These are phyloP conservation scores for Fomitopsis schrenkii DNA, from an alignment of 1,284 basidiomycete species.

Conservation along the genomic window DNA sequence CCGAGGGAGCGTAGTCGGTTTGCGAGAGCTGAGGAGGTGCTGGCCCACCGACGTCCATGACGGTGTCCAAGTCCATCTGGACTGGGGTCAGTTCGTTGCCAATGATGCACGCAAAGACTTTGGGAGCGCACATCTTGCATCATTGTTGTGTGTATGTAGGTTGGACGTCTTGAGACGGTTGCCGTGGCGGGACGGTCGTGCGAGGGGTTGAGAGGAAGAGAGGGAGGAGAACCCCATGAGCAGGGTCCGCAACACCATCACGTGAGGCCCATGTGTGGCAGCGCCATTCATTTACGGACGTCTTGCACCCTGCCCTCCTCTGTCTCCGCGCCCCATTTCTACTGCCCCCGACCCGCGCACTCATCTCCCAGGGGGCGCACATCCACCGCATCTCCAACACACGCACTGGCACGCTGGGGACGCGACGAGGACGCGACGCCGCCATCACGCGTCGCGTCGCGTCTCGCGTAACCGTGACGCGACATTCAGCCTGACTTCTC, in stretches of 20 bases:
- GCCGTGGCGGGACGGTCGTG: not conserved
- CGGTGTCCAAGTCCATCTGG: conserved; percentile 18
- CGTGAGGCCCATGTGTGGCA: conserved; percentile 1
- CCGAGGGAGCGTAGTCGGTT: conserved; percentile 3
- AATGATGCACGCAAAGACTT: not conserved
- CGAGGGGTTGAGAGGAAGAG: not conserved
- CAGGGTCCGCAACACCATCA: conserved; percentile 3
- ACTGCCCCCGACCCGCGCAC: not conserved
- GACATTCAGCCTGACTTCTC: not conserved
- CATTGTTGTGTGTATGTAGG: not conserved
- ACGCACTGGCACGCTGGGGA: not conserved
- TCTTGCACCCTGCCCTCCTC: not conserved
- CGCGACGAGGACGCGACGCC: not conserved
- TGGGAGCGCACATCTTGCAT: not conserved
- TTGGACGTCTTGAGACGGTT: not conserved
- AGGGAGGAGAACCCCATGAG: not conserved
- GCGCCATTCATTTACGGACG: not conserved
- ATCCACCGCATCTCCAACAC: no score
- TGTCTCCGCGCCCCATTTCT: not conserved
- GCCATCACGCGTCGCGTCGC: not conserved
- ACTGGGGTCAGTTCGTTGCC: conserved; percentile 12
- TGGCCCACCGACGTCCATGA: conserved; percentile 12
- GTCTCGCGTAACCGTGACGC: not conserved
- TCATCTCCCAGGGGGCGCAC: not conserved
- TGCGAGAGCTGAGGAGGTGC: conserved; percentile 9